Evolutionary conservation across 164 flowering plant genomes (phyloP).

Genomic region (Vitis riparia): DNA sequence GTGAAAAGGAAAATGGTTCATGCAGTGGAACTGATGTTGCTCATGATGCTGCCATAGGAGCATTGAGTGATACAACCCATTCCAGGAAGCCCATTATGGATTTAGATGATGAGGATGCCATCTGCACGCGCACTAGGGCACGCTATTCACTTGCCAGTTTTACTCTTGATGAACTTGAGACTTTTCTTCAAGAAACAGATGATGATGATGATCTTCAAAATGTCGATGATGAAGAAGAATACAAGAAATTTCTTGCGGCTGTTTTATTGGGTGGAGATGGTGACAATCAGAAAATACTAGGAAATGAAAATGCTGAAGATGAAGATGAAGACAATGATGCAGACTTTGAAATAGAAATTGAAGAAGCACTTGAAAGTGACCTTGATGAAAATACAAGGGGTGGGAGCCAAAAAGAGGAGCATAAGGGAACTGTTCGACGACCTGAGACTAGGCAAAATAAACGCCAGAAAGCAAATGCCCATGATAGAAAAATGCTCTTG

Average conservation of each 20-base stretch:
- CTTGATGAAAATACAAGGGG: conserved; percentile 44
- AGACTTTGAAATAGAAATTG: conserved; percentile 94
- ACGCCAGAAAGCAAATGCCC: conserved; percentile 38
- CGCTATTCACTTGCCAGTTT: conserved; percentile 88
- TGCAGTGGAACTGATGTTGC: conserved; percentile 22
- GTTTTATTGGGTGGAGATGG: conserved; percentile 67
- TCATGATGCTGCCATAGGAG: conserved; percentile 28
- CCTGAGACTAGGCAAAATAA: conserved; percentile 79
- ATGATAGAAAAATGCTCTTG: conserved; percentile 32
- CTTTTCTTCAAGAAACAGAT: conserved; percentile 93
- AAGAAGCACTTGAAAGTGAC: conserved; percentile 91
- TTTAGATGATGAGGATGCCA: conserved; percentile 73
- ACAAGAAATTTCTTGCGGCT: conserved; percentile 86
- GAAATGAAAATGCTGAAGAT: conserved; percentile 51
- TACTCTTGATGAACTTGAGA: conserved; percentile 93
- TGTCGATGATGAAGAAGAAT: conserved; percentile 91
- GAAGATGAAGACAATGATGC: conserved; percentile 97
- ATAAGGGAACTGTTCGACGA: conserved; percentile 41
- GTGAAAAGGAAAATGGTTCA: conserved; percentile 27
- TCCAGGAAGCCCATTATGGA: conserved; percentile 22
- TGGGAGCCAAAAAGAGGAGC: conserved; percentile 17
- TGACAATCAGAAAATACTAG: conserved; percentile 31
- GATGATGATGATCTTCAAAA: conserved; percentile 88
- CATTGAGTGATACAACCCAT: conserved; percentile 16
- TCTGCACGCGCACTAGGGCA: conserved; percentile 89